Evolutionary conservation across 352 stramenopile species (phyloP), one percentile per base, ranked within the genome.

Genomic region (Albugo laibachii): DNA sequence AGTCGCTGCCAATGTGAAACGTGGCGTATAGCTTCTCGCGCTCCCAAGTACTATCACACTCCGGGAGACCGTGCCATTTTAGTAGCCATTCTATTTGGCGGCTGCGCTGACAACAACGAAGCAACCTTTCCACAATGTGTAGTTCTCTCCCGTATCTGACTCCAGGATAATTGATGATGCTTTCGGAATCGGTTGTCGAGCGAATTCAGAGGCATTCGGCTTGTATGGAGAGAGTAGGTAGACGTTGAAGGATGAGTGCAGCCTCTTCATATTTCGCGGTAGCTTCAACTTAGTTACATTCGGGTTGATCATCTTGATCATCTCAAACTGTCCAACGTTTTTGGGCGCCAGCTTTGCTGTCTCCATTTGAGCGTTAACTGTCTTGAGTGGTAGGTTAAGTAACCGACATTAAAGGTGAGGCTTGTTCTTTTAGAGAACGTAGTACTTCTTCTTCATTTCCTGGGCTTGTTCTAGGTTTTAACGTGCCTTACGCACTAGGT

Each of bases 191-290:
- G n/a, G n/a, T n/a, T n/a, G n/a, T n/a, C n/a, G n/a, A n/a, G n/a
- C n/a, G n/a, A n/a, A n/a, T n/a, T n/a, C n/a, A n/a, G n/a, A n/a
- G n/a, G n/a, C n/a, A n/a, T n/a, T n/a, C n/a, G n/a, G n/a, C n/a
- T n/a, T n/a, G n/a, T n/a, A n/a, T n/a, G n/a, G n/a, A n/a, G n/a
- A n/a, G 10, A 40, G 45, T 31, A 0, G 10, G 2, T 59, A 45
- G 5, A 59, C 54, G 16, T 52, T 59, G 54, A 59, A 56, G 2
- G 20, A 19, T 5, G 19, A 13, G 41, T 59, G 36, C 1, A 59
- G 1, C 2, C 34, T 34, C 2, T 31, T 35, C 44, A 59, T 47
- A 18, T 36, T 41, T 10, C n/a, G 18, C 13, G 54, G 49, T 16
- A 59, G 19, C 15, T 56, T 48, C n/a, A 56, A 41, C 12, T 42